These are phyloP conservation scores for Brassica napus DNA, from an alignment of 345 rosid species.

Conservation along the genomic window Da-Ae NC_063438.1:20955501-20956000, in stretches of 20 bases:
- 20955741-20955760: neutral
- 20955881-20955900: slow-evolving; percentile 73
- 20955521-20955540: slow-evolving; percentile 91
- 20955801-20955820: slow-evolving; percentile 2
- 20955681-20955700: neutral
- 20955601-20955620: slow-evolving; percentile 94
- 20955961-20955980: slow-evolving; percentile 68
- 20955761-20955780: neutral
- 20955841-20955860: slow-evolving; percentile 64
- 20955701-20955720: neutral
- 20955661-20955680: slow-evolving; percentile 47
- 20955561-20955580: slow-evolving; percentile 89
- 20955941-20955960: slow-evolving; percentile 75
- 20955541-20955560: slow-evolving; percentile 87
- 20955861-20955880: slow-evolving; percentile 71
- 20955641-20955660: slow-evolving; percentile 86
- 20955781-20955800: neutral
- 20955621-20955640: slow-evolving; percentile 85
- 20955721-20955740: neutral
- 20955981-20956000: slow-evolving; percentile 9
- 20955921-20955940: slow-evolving; percentile 76
- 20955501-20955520: slow-evolving; percentile 61
- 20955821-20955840: slow-evolving; percentile 76
- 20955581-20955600: slow-evolving; percentile 88
- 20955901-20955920: slow-evolving; percentile 81